phyloP scores from a whole-genome alignment of 805 yeast genomes.

The Monosporozyma aerobia region DNA sequence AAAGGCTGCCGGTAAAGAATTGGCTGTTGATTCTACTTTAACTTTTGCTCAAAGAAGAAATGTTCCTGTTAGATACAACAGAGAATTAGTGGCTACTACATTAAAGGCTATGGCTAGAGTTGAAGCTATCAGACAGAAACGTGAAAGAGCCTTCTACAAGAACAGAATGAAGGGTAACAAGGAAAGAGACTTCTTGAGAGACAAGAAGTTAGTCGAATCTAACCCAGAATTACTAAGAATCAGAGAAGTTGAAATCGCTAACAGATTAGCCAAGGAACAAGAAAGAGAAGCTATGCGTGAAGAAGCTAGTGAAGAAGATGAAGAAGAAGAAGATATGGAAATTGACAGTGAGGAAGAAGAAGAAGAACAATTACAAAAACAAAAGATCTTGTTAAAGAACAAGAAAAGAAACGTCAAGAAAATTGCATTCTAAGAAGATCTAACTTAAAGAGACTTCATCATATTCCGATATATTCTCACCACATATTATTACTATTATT shows the following conservation, averaged over 20 bases:
- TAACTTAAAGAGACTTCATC: not conserved
- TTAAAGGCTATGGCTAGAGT: conserved; percentile 92
- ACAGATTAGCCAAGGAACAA: conserved; percentile 61
- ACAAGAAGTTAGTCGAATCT: conserved; percentile 77
- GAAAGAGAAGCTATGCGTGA: conserved; percentile 44
- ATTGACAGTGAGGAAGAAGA: conserved; percentile 44
- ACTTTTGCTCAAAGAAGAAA: conserved; percentile 96
- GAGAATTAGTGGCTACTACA: conserved; percentile 91
- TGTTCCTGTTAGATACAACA: conserved; percentile 94
- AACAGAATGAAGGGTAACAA: conserved; percentile 98
- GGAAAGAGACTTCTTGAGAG: conserved; percentile 75
- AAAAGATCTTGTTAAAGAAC: conserved; percentile 52
- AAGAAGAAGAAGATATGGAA: conserved; percentile 38
- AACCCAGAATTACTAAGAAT: conserved; percentile 84
- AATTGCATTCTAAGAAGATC: conserved; percentile 23
- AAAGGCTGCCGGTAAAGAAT: conserved; percentile 97
- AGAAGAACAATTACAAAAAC: conserved; percentile 39
- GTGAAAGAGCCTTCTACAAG: conserved; percentile 98
- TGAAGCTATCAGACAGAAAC: conserved; percentile 89
- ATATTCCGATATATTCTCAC: not conserved
- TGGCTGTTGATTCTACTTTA: conserved; percentile 93
- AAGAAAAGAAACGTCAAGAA: conserved; percentile 39
- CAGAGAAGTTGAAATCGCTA: conserved; percentile 87
- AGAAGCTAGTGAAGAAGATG: conserved; percentile 37
- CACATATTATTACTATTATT: not conserved